Evolutionary conservation across 1,284 basidiomycete species (phyloP).

Genomic region (Microbotryum violaceum): DNA sequence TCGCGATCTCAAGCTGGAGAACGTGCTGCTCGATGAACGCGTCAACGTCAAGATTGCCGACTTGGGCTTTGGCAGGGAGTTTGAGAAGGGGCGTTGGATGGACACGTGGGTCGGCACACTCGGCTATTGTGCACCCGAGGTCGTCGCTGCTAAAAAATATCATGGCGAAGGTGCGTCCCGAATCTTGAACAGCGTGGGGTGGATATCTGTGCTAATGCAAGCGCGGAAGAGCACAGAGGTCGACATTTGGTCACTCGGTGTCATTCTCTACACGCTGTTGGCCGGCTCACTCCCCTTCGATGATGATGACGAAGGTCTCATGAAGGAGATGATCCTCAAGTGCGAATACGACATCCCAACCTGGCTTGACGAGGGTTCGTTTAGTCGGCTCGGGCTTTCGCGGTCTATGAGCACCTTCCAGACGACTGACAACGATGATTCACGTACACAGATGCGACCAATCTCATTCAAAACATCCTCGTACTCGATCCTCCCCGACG

Average conservation of each 20-base stretch:
- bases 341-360: constrained; percentile 86
- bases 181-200: not conserved
- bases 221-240: constrained; percentile 55
- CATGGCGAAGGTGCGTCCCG: constrained; percentile 64
- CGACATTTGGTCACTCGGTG: constrained; percentile 92
- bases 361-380: constrained; percentile 74
- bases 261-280: constrained; percentile 89
- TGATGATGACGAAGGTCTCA: constrained; percentile 84
- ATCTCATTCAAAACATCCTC: constrained; percentile 71
- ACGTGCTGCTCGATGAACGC: constrained; percentile 44
- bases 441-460: constrained; percentile 63
- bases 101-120: constrained; percentile 97
- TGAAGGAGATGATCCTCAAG: constrained; percentile 77
- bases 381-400: not conserved
- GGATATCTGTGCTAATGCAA: no score
- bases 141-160: constrained; percentile 82
- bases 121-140: constrained; percentile 89
- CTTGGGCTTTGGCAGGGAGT: constrained; percentile 94
- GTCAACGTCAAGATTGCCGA: constrained; percentile 62
- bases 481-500: constrained; percentile 69
- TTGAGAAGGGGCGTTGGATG: constrained; percentile 70
- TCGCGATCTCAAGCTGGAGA: constrained; percentile 50
- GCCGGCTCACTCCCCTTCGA: constrained; percentile 95
- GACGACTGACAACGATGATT: constrained; percentile 10
- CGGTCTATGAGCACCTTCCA: constrained; percentile 18